These are phyloP conservation scores for Coriolopsis trogii DNA, from an alignment of 1,284 basidiomycete genomes.

Conservation along the genomic window DNA sequence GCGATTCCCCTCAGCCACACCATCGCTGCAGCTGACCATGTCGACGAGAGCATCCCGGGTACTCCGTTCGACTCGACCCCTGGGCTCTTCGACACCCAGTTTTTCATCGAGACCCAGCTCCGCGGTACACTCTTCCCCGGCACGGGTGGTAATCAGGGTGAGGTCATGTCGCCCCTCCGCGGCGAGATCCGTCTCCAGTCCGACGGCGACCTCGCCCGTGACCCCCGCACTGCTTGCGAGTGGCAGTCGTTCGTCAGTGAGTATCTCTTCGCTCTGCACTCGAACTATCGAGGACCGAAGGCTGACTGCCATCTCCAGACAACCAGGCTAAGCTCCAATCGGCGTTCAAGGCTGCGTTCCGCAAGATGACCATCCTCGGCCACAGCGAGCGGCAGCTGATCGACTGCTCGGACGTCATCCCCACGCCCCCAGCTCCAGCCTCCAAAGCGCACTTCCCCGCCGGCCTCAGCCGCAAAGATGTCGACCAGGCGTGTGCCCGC, in stretches of 20 bases:
- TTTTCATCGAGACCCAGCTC: constrained; percentile 28
- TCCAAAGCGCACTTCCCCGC: constrained; percentile 30
- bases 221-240: constrained; percentile 34
- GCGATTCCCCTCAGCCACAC: constrained; percentile 17
- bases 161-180: constrained; percentile 25
- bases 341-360: constrained; percentile 35
- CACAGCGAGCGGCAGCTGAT: constrained; percentile 28
- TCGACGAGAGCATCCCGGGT: constrained; percentile 21
- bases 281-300: constrained; percentile 24
- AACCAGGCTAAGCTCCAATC: constrained; percentile 33
- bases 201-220: constrained; percentile 29
- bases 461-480: constrained; percentile 26
- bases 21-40: constrained; percentile 25
- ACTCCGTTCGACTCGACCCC: constrained; percentile 27
- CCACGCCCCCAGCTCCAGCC: constrained; percentile 22
- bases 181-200: constrained; percentile 36
- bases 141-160: constrained; percentile 27
- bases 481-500: constrained; percentile 28
- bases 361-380: constrained; percentile 37
- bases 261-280: constrained; percentile 18
- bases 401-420: constrained; percentile 34
- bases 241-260: constrained; percentile 35
- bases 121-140: constrained; percentile 34
- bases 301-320: constrained; percentile 27
- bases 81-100: constrained; percentile 25